A percentile compares a stretch with the other conserved stretches of the same genome.
phyloP scores from a whole-genome alignment of 495 filamentous ascomycete species.

The Mycothermus thermophilus region DNA sequence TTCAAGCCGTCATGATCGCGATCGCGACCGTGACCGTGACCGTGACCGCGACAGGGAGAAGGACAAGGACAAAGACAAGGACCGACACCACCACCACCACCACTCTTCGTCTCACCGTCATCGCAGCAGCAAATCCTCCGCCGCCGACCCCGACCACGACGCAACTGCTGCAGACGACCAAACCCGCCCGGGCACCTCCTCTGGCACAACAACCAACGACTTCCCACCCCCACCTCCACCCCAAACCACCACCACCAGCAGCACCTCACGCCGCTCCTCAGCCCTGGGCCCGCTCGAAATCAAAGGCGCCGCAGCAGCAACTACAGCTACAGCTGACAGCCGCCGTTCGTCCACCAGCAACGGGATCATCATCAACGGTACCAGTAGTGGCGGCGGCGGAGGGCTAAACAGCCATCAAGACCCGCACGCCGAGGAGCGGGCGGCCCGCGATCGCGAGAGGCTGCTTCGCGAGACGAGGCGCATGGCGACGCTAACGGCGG shows the following conservation, averaged over 20 bases:
- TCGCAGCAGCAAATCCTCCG: slow-evolving; percentile 28
- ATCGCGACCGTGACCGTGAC: slow-evolving; percentile 33
- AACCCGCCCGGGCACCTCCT: background rate
- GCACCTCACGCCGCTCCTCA: slow-evolving; percentile 28
- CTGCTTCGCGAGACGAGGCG: slow-evolving; percentile 66
- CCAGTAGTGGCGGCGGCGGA: slow-evolving; percentile 35
- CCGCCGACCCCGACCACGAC: slow-evolving; percentile 17
- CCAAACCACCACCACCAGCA: slow-evolving; percentile 14
- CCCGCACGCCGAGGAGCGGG: too few species aligned
- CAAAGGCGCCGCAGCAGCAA: slow-evolving; percentile 19
- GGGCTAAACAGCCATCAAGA: too few species aligned
- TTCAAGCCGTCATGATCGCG: slow-evolving; percentile 9
- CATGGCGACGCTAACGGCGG: slow-evolving; percentile 37
- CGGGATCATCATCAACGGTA: slow-evolving; percentile 9
- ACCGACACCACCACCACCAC: slow-evolving; percentile 24
- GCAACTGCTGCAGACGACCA: slow-evolving; percentile 20
- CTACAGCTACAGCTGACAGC: slow-evolving; percentile 11
- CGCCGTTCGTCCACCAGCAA: slow-evolving; percentile 27
- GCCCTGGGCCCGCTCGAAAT: slow-evolving; percentile 24
- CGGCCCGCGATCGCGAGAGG: slow-evolving; percentile 66
- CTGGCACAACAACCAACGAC: slow-evolving; percentile 1
- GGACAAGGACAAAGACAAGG: slow-evolving; percentile 18
- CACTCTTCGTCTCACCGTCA: too few species aligned
- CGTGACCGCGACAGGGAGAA: slow-evolving; percentile 34
- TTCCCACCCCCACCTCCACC: background rate